Evolutionary conservation across 2,329 filamentous ascomycete species (phyloP).

Genomic region (Aureobasidium sp.): DNA sequence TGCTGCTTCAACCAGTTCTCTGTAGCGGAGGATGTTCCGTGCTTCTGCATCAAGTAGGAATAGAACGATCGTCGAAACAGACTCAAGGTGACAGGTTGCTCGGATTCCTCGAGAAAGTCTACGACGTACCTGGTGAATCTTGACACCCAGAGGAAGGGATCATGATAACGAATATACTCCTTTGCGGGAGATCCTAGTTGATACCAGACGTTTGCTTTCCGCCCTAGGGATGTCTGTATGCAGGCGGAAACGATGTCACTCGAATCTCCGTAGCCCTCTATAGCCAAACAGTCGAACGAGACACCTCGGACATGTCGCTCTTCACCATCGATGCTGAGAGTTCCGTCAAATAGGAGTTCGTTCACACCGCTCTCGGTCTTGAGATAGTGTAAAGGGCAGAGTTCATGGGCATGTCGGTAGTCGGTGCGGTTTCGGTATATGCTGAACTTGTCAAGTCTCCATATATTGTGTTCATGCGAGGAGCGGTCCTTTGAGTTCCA

Average conservation of each 20-base stretch:
- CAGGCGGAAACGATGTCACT: constrained; percentile 46
- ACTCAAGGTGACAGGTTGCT: constrained; percentile 41
- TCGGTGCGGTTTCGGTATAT: not conserved
- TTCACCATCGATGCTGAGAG: constrained; percentile 41
- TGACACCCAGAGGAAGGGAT: constrained; percentile 63
- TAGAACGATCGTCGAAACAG: constrained; percentile 55
- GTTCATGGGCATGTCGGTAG: constrained; percentile 38
- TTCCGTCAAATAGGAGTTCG: constrained; percentile 54
- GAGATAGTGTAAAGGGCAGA: constrained; percentile 51
- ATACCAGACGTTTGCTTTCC: constrained; percentile 53
- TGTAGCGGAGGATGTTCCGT: constrained; percentile 41
- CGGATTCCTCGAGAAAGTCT: constrained; percentile 49
- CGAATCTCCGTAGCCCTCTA: constrained; percentile 58
- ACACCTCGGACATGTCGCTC: constrained; percentile 49
- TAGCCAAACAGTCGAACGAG: constrained; percentile 51
- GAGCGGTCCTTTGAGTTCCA: not conserved
- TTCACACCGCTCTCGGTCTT: constrained; percentile 33
- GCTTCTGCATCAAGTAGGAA: constrained; percentile 46
- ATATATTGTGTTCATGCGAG: not conserved
- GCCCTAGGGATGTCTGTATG: constrained; percentile 48
- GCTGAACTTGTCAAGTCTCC: not conserved
- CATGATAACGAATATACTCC: constrained; percentile 57
- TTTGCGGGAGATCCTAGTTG: constrained; percentile 47
- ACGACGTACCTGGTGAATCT: constrained; percentile 65
- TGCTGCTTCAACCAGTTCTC: constrained; percentile 48